Base-by-base conservation (phyloP, 2,329 filamentous ascomycete species). In the Fusarium floridanum region DNA sequence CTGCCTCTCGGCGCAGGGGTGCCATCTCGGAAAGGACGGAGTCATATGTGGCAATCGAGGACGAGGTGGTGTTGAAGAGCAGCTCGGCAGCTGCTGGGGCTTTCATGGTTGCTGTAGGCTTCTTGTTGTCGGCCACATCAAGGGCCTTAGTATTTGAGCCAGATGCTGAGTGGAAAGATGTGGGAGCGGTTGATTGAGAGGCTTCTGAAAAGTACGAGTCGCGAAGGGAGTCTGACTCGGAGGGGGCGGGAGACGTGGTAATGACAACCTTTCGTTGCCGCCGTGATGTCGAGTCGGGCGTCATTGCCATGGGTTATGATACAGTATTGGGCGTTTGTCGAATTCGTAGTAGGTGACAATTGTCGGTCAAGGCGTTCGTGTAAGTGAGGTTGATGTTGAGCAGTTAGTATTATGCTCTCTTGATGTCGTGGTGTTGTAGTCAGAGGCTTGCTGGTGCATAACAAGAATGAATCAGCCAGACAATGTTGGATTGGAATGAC, bases 41-140 rank as follows among this genome's bases (percentile, higher is more conserved):
- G 77, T 91, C 91, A 82, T 95, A 97, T 2, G 95, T 97, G 70
- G 94, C 92, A 75, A 91, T 88, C 0, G 95, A 97, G 29, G 89
- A 75, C 8, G 81, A 82, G 14, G 74, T 67, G 11, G 69, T 68
- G 55, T 72, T 67, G 61, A 77, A 79, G 48, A 74, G 66, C 36
- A 43, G 65, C 60, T 76, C 72, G 20, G 61, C 61, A 61, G 62
- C 66, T 20, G 62, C 56, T 29, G 75, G 50, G 16, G 64, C 11
- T 22, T 71, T 72, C 65, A 61, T 66, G 24, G 50, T n/a, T 50
- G 63, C 14, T 53, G 59, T 53, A 36, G 75, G 55, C 53, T 67
- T 77, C 43, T 72, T 66, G 22, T 61, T 55, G 32, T 67, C 64
- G 22, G 73, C 29, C 17, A 53, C 37, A 34, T 71, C 64, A 20